Evolutionary conservation across 768 basidiomycete species (phyloP).

Genomic region (Russula vinacea): DNA sequence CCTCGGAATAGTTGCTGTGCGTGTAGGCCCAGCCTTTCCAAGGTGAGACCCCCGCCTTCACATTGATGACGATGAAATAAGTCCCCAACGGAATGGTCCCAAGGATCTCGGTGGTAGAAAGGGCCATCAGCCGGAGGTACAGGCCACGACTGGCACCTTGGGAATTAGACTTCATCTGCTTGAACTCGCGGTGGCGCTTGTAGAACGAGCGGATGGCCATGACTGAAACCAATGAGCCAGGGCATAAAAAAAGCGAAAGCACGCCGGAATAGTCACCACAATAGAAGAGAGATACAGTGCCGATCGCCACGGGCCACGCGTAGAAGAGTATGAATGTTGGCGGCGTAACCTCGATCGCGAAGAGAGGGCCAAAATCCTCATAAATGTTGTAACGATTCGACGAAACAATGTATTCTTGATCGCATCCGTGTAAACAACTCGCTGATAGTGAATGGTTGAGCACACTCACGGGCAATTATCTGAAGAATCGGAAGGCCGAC

Average conservation of each 20-base stretch:
- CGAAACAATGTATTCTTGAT: not conserved
- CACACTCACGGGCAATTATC: not conserved
- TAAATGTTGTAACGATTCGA: not conserved
- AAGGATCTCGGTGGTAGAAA: not conserved
- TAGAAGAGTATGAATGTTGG: slow-evolving; percentile 35
- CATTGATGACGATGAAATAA: not conserved
- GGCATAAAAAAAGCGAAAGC: not conserved
- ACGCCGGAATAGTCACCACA: slow-evolving; percentile 35
- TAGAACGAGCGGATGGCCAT: slow-evolving; percentile 32
- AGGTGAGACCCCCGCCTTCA: not conserved
- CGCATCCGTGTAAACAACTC: not conserved
- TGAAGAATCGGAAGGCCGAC: slow-evolving; percentile 26
- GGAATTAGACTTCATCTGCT: slow-evolving; percentile 20
- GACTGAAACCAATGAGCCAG: slow-evolving; percentile 25
- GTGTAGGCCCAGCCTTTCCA: slow-evolving; percentile 37
- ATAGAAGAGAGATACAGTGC: slow-evolving; percentile 38
- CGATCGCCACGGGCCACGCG: slow-evolving; percentile 31
- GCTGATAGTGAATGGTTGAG: not conserved
- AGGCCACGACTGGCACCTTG: slow-evolving; percentile 30
- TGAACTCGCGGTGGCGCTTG: slow-evolving; percentile 32
- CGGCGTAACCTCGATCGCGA: slow-evolving; percentile 38
- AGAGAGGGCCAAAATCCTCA: slow-evolving; percentile 47
- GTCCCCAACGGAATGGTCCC: not conserved
- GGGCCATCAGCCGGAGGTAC: slow-evolving; percentile 6
- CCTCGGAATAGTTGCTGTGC: slow-evolving; percentile 46